Evolutionary conservation across 345 rosid genomes (phyloP).

Genomic region (Salix suchowensis): DNA sequence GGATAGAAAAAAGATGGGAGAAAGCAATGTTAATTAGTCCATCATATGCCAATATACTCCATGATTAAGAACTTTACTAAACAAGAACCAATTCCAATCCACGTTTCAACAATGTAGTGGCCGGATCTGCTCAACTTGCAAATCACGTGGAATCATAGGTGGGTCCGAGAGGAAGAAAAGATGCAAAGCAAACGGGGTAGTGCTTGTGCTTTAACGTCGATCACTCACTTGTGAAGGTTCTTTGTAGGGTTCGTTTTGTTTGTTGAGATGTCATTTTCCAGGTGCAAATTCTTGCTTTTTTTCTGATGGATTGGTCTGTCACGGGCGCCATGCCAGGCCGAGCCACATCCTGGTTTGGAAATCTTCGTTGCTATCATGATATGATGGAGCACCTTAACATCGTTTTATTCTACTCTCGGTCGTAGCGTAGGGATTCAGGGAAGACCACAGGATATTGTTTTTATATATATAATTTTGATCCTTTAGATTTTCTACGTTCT

Average conservation of each 20-base stretch:
- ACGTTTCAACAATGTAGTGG: background rate
- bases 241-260: background rate
- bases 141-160: background rate
- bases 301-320: no score
- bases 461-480: background rate
- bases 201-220: background rate
- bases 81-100: conserved; percentile 3
- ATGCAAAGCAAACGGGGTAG: conserved; percentile 10
- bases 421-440: no score
- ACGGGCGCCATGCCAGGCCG: no score
- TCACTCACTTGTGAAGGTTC: background rate
- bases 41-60: background rate
- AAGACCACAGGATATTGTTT: background rate
- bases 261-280: background rate
- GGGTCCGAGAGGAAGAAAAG: background rate
- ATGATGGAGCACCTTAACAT: no score
- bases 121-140: background rate
- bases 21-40: background rate
- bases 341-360: no score
- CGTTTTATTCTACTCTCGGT: no score
- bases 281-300: background rate
- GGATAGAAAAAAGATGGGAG: background rate
- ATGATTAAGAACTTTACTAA: background rate
- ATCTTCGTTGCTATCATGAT: no score
- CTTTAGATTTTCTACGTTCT: no score